These are phyloP conservation scores for Schizophyllum amplum DNA, from an alignment of 1,284 basidiomycete genomes.

Conservation along the genomic window DNA sequence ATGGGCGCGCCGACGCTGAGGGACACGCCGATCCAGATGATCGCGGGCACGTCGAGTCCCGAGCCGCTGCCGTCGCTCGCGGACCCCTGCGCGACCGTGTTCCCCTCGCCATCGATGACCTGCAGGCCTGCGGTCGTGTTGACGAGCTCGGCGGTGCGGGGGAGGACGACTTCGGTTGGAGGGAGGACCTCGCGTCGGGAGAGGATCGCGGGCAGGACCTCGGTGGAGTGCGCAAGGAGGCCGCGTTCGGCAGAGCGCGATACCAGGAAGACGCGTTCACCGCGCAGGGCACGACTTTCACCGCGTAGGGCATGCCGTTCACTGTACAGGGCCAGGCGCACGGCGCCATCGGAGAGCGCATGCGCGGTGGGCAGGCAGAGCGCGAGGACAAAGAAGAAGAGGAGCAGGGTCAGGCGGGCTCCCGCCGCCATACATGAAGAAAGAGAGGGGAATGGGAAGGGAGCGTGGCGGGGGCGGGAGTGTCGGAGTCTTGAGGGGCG, in stretches of 20 bases:
- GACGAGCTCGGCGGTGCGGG: slow-evolving; percentile 23
- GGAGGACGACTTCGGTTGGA: neutral
- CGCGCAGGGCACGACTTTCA: no score
- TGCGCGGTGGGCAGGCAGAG: neutral
- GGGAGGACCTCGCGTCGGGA: slow-evolving; percentile 1
- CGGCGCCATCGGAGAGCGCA: neutral
- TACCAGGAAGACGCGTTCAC: no score
- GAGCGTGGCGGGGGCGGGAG: no score
- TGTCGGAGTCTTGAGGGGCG: no score
- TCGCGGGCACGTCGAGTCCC: slow-evolving; percentile 37
- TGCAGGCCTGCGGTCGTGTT: slow-evolving; percentile 31
- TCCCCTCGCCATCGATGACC: slow-evolving; percentile 35
- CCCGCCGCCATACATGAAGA: neutral
- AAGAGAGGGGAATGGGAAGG: neutral
- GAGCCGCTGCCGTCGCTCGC: slow-evolving; percentile 52
- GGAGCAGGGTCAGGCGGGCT: neutral
- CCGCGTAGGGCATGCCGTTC: slow-evolving; percentile 3
- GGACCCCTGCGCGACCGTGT: slow-evolving; percentile 39
- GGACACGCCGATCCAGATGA: slow-evolving; percentile 50
- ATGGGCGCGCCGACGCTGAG: slow-evolving; percentile 45
- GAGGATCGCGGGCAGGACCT: slow-evolving; percentile 6
- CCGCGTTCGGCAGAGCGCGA: slow-evolving; percentile 9
- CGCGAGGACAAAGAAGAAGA: neutral
- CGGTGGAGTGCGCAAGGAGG: slow-evolving; percentile 1
- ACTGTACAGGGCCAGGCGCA: slow-evolving; percentile 1